A percentile compares a stretch with the other conserved stretches of the same genome.
phyloP scores from a whole-genome alignment of 2,329 filamentous ascomycete species.

The Aureobasidium sp. region DNA sequence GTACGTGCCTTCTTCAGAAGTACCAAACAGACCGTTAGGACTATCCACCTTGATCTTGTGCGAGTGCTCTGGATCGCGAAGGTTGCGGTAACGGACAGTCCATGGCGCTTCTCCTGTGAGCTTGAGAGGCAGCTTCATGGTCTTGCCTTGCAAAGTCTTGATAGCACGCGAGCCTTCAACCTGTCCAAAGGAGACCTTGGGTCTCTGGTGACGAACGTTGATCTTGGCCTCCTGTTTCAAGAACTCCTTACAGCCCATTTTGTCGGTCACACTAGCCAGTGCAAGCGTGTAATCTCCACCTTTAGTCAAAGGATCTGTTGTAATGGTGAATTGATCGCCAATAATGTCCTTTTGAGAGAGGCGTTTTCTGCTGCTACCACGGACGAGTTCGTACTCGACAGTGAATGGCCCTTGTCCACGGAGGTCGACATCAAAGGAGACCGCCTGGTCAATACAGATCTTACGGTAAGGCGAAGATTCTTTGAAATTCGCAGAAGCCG shows the following conservation, averaged over 20 bases:
- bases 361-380: slow-evolving; percentile 76
- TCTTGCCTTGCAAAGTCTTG: slow-evolving; percentile 68
- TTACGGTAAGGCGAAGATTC: slow-evolving; percentile 51
- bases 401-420: slow-evolving; percentile 80
- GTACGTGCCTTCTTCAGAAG: slow-evolving; percentile 56
- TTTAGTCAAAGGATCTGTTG: slow-evolving; percentile 64
- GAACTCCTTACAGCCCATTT: slow-evolving; percentile 76
- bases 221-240: slow-evolving; percentile 81
- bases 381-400: slow-evolving; percentile 85
- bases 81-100: slow-evolving; percentile 63
- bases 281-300: slow-evolving; percentile 89
- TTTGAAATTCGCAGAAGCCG: slow-evolving; percentile 69
- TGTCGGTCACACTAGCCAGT: slow-evolving; percentile 79
- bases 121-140: slow-evolving; percentile 69
- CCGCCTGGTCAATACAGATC: slow-evolving; percentile 76
- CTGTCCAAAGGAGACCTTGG: slow-evolving; percentile 76
- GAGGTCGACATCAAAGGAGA: slow-evolving; percentile 67
- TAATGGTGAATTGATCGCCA: slow-evolving; percentile 59
- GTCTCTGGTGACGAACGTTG: slow-evolving; percentile 78
- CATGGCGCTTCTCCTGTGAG: slow-evolving; percentile 82
- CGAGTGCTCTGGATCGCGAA: slow-evolving; percentile 30
- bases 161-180: slow-evolving; percentile 72
- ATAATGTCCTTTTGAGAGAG: slow-evolving; percentile 59
- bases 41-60: slow-evolving; percentile 14
- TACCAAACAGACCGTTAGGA: slow-evolving; percentile 27